A percentile compares a stretch with the other conserved stretches of the same genome.
These are phyloP conservation scores for Nemania diffusa DNA, from an alignment of 2,329 filamentous ascomycete species.

Conservation along the genomic window DNA sequence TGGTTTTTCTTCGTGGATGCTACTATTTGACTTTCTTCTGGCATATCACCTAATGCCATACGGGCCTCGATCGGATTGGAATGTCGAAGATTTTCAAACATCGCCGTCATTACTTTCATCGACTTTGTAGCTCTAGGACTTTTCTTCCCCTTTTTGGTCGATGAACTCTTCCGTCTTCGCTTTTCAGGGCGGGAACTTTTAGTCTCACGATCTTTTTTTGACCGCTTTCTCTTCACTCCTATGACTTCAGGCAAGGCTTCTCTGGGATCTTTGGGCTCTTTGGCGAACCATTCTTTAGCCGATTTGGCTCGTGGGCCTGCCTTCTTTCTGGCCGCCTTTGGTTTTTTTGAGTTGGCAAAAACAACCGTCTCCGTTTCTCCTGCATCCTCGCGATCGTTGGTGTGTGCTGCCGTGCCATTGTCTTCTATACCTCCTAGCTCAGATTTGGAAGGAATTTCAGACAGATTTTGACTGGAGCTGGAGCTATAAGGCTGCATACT, in stretches of 20 bases:
- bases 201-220: neutral
- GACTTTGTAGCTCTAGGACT: neutral
- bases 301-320: constrained; percentile 16
- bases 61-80: constrained; percentile 27
- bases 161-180: neutral
- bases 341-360: neutral
- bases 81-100: constrained; percentile 14
- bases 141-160: neutral
- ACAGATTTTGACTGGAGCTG: too few relatives aligned
- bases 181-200: neutral
- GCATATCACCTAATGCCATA: constrained; percentile 19
- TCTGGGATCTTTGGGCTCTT: neutral
- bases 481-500: too few relatives aligned
- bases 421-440: neutral
- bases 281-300: constrained; percentile 27
- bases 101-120: constrained; percentile 2
- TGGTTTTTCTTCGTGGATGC: constrained; percentile 21
- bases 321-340: neutral
- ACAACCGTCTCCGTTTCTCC: neutral
- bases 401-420: neutral
- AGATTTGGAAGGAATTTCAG: too few relatives aligned
- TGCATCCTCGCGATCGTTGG: neutral
- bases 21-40: constrained; percentile 7
- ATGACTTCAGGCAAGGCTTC: neutral
- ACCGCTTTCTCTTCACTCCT: constrained; percentile 21